Base-by-base conservation (phyloP, 2,329 filamentous ascomycete species). In the Capronia coronata region DNA sequence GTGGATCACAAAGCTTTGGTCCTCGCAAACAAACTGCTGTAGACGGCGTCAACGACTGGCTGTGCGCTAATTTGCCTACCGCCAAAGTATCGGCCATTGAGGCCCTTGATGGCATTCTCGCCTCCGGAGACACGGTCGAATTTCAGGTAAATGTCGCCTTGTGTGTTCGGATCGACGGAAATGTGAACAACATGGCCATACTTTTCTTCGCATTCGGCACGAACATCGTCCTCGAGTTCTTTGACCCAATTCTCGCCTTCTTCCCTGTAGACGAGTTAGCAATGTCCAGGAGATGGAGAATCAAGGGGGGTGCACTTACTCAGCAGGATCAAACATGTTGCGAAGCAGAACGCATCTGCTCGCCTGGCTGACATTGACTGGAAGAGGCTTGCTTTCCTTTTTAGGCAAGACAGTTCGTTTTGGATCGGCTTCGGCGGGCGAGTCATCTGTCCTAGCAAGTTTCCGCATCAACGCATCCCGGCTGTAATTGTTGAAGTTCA, bases 401-500 rank as follows among this genome's bases (percentile, higher is more conserved):
- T 86, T 89, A 58, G 87, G 84, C 66, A 87, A 87, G 58, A 83
- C 73, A 51, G 85, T 75, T 66, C 80, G 79, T 70, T 87, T 82
- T 60, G 84, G 80, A 63, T 79, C 80, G 61, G 77, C 73, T 62
- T 79, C 78, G 61, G 77, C 72, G 55, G 76, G 72, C 59, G 82
- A 76, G 66, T 97, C 89, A 72, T 97, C 90, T 73, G 86, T 91
- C 77, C 93, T 84, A 67, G 93, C 90, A 71, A 98, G 86, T 74
- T 97, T 96, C 70, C 88, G 83, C 93, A 98, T 98, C 71, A 98
- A 83, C 66, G 90, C 87, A 75, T 97, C 89, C 73, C 93, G 87
- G 77, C 88, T 95, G 75, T 94, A 96, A 71, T 96, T 96, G 79
- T 89, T 95, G 84, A 97, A 97, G 73, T 97, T 97, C 71, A 98